A percentile compares a stretch with the other conserved stretches of the same genome.
Evolutionary conservation across 768 basidiomycete genomes (phyloP).

Genomic region (Calocybe cyanea): DNA sequence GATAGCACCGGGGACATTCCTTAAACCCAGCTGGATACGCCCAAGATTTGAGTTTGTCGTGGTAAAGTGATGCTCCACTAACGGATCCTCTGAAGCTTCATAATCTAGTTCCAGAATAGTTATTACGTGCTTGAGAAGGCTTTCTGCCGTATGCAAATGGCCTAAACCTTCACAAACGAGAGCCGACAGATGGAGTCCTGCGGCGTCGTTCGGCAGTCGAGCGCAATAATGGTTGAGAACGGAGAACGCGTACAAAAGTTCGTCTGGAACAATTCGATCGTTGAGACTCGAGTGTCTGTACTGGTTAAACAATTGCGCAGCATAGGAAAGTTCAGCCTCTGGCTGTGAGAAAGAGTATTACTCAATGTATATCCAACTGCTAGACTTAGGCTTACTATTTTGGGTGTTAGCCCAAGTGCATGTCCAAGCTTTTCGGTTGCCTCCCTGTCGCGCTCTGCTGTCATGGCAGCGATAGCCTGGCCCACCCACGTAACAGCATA

Average conservation of each 20-base stretch:
- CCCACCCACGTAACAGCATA: slow-evolving; percentile 88
- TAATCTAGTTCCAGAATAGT: slow-evolving; percentile 78
- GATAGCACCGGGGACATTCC: slow-evolving; percentile 56
- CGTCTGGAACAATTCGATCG: slow-evolving; percentile 27
- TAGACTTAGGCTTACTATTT: slow-evolving; percentile 44
- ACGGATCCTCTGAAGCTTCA: slow-evolving; percentile 79
- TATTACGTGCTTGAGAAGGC: slow-evolving; percentile 60
- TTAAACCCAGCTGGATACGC: slow-evolving; percentile 61
- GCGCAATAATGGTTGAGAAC: slow-evolving; percentile 73
- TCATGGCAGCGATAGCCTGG: slow-evolving; percentile 68
- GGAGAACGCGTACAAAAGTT: slow-evolving; percentile 75
- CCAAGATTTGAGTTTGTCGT: slow-evolving; percentile 82
- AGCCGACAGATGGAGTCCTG: slow-evolving; percentile 78
- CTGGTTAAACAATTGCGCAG: slow-evolving; percentile 51
- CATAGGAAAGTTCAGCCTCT: slow-evolving; percentile 76
- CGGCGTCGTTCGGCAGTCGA: slow-evolving; percentile 62
- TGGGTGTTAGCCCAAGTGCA: slow-evolving; percentile 55
- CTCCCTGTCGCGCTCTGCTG: slow-evolving; percentile 55
- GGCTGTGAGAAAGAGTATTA: slow-evolving; percentile 43
- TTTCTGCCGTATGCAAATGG: slow-evolving; percentile 56
- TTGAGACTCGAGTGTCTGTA: slow-evolving; percentile 18
- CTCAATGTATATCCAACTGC: not conserved
- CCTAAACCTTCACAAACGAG: slow-evolving; percentile 84
- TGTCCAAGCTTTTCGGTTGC: slow-evolving; percentile 71
- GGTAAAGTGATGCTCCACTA: slow-evolving; percentile 73